These are phyloP conservation scores for Gnaphalium uliginosum DNA, from an alignment of 129 eudicot species.

Conservation along the genomic window DNA sequence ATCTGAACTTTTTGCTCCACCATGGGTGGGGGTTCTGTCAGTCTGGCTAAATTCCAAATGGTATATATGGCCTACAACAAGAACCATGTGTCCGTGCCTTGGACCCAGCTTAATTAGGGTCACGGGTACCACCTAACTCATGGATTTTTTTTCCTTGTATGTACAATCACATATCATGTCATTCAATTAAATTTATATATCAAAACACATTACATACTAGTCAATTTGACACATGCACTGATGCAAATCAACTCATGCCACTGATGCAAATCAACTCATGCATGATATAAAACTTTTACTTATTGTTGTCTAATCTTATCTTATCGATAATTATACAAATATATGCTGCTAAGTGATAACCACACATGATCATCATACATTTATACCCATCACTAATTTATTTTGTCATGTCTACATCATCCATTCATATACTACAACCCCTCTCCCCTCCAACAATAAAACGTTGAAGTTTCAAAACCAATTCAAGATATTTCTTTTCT, in stretches of 20 bases:
- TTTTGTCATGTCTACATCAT: not conserved
- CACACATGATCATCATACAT: too few species aligned
- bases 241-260: too few species aligned
- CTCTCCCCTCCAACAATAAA: not conserved
- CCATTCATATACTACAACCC: slow-evolving; percentile 21
- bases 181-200: too few species aligned
- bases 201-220: too few species aligned
- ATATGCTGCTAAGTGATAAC: too few species aligned
- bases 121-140: slow-evolving; percentile 28
- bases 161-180: slow-evolving; percentile 18
- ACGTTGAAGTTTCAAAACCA: too few species aligned
- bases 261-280: too few species aligned
- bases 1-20: slow-evolving; percentile 22
- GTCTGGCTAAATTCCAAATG: slow-evolving; percentile 33
- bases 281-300: too few species aligned
- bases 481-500: too few species aligned
- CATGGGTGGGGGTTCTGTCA: slow-evolving; percentile 29
- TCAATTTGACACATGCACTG: too few species aligned
- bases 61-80: slow-evolving; percentile 31
- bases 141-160: slow-evolving; percentile 15
- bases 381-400: not conserved
- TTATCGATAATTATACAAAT: too few species aligned
- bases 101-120: slow-evolving; percentile 28
- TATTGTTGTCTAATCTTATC: too few species aligned
- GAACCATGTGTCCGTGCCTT: slow-evolving; percentile 25